Evolutionary conservation across 2,329 filamentous ascomycete species (phyloP).

Genomic region (Aspergillus brasiliensis): DNA sequence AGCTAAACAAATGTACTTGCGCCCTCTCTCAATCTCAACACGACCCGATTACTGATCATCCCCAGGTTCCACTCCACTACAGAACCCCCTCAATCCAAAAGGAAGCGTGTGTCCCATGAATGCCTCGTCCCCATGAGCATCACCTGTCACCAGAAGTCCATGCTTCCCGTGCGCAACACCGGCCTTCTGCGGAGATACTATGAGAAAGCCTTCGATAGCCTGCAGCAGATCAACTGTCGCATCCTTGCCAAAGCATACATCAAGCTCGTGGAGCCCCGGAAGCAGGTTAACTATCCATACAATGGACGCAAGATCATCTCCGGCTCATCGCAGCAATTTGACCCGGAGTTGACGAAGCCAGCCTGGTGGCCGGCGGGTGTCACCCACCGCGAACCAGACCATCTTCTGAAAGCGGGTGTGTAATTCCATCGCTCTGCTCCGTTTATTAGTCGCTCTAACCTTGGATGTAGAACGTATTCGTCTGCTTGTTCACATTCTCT

Average conservation of each 20-base stretch:
- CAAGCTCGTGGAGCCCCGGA: slow-evolving; percentile 40
- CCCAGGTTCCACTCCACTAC: slow-evolving; percentile 10
- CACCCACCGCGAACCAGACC: slow-evolving; percentile 36
- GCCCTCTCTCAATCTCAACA: background rate
- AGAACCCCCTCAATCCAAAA: slow-evolving; percentile 16
- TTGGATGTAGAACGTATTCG: slow-evolving; percentile 27
- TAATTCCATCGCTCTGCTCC: background rate
- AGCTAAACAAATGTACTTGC: slow-evolving; percentile 11
- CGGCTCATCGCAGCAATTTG: slow-evolving; percentile 32
- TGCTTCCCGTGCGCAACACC: slow-evolving; percentile 28
- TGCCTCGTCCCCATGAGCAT: slow-evolving; percentile 26
- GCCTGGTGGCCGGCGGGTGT: slow-evolving; percentile 39
- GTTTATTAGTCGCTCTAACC: background rate
- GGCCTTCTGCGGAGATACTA: slow-evolving; percentile 33
- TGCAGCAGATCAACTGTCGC: slow-evolving; percentile 41
- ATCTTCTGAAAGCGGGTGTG: slow-evolving; percentile 36
- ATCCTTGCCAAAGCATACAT: slow-evolving; percentile 39
- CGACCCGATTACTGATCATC: background rate
- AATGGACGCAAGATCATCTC: slow-evolving; percentile 36
- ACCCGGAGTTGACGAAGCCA: slow-evolving; percentile 38
- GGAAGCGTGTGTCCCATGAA: slow-evolving; percentile 22
- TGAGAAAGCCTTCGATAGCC: slow-evolving; percentile 35
- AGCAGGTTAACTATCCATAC: slow-evolving; percentile 41
- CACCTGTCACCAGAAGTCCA: slow-evolving; percentile 25
- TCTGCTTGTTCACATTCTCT: slow-evolving; percentile 38